Percentiles rank a stretch among this genome's conserved stretches.
phyloP scores from a whole-genome alignment of 2,329 filamentous ascomycete species.

The Mariannaea sp. region DNA sequence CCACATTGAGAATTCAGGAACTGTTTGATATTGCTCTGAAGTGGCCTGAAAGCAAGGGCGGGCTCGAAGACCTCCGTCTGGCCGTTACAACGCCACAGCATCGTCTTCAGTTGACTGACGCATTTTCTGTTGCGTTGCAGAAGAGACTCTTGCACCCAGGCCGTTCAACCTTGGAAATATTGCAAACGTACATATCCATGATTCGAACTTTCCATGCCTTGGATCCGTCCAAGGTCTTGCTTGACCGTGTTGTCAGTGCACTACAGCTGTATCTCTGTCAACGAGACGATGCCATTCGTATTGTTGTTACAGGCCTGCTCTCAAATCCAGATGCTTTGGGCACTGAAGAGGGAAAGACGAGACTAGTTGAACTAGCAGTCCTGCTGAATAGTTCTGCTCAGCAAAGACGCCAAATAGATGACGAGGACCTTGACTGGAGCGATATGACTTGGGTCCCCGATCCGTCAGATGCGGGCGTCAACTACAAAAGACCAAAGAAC shows the following conservation, averaged over 20 bases:
- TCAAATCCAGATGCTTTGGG: slow-evolving; percentile 63
- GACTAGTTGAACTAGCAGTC: slow-evolving; percentile 68
- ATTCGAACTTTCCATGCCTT: slow-evolving; percentile 77
- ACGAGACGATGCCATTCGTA: slow-evolving; percentile 76
- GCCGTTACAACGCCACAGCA: slow-evolving; percentile 71
- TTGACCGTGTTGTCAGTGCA: slow-evolving; percentile 74
- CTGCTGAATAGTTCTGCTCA: slow-evolving; percentile 67
- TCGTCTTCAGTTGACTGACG: slow-evolving; percentile 70
- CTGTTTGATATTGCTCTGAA: slow-evolving; percentile 79
- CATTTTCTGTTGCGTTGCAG: slow-evolving; percentile 69
- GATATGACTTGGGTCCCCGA: slow-evolving; percentile 94
- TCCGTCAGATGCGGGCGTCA: slow-evolving; percentile 88
- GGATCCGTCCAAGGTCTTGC: slow-evolving; percentile 76
- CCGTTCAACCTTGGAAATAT: slow-evolving; percentile 74
- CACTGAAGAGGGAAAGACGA: slow-evolving; percentile 51
- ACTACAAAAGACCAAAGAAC: slow-evolving; percentile 86
- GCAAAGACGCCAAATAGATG: slow-evolving; percentile 57
- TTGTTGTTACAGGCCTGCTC: slow-evolving; percentile 76
- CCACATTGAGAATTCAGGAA: slow-evolving; percentile 69
- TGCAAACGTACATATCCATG: slow-evolving; percentile 79
- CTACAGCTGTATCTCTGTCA: slow-evolving; percentile 78
- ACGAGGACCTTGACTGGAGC: slow-evolving; percentile 82
- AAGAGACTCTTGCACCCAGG: slow-evolving; percentile 74
- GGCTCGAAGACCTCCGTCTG: slow-evolving; percentile 74
- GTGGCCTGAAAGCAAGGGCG: slow-evolving; percentile 74